Percentiles rank a stretch among this genome's conserved stretches.
Evolutionary conservation across 1,139 yeast species (phyloP).

Genomic region (Candida sanyaensis): DNA sequence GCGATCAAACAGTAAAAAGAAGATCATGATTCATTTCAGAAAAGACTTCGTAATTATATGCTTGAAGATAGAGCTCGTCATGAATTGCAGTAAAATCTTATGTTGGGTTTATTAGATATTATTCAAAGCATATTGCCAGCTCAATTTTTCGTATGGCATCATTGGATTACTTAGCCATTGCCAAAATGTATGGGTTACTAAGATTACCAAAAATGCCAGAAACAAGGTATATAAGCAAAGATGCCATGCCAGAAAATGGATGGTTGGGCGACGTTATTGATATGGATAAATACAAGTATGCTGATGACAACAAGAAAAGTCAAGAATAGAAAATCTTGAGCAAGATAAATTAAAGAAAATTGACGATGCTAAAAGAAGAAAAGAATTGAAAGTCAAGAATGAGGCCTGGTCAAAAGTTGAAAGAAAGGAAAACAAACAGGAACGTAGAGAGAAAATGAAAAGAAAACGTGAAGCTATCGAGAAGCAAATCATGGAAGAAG

Average conservation of each 20-base stretch:
- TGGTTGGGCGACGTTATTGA: constrained; percentile 67
- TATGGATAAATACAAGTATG: constrained; percentile 67
- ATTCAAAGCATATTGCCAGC: constrained; percentile 86
- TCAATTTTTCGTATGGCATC: constrained; percentile 80
- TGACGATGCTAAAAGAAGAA: constrained; percentile 49
- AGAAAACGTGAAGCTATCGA: constrained; percentile 65
- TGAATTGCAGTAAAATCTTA: constrained; percentile 80
- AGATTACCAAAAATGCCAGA: constrained; percentile 97
- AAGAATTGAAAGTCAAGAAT: constrained; percentile 53
- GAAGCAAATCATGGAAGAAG: constrained; percentile 50
- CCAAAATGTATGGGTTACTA: constrained; percentile 75
- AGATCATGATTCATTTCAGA: constrained; percentile 25
- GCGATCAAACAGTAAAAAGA: constrained; percentile 22
- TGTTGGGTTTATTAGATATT: constrained; percentile 81
- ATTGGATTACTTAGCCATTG: constrained; percentile 72
- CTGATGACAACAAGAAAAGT: constrained; percentile 64
- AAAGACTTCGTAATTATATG: constrained; percentile 55
- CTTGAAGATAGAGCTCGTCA: constrained; percentile 75
- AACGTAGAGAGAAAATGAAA: constrained; percentile 64
- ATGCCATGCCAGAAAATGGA: constrained; percentile 60
- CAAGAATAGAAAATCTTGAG: constrained; percentile 60
- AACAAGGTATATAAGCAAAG: constrained; percentile 51
- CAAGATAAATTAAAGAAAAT: constrained; percentile 46
- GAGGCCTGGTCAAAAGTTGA: constrained; percentile 81
- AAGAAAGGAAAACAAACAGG: constrained; percentile 62